Percentiles rank a stretch among this genome's conserved stretches.
Conservation (phyloP, 768 basidiomycete genomes). For the Sarcodon sp. region DNA sequence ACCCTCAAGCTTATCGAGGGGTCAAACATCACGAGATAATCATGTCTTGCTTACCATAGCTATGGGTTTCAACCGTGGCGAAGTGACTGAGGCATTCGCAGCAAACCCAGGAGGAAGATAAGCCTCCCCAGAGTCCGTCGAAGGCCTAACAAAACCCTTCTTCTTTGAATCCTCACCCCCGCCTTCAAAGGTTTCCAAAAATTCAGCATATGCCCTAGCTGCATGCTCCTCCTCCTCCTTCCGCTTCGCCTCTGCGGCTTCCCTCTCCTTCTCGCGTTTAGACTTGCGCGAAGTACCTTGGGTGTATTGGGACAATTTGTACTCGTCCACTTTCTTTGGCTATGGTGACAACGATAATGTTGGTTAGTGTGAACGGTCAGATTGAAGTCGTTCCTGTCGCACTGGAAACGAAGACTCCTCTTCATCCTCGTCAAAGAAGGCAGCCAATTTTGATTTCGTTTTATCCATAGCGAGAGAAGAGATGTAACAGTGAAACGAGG, state of each 20-base stretch:
- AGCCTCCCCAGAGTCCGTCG: constrained; percentile 28
- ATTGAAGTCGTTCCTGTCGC: constrained; percentile 66
- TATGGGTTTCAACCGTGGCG: constrained; percentile 19
- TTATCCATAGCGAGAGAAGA: constrained; percentile 38
- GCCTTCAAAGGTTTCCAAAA: constrained; percentile 74
- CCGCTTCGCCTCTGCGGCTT: constrained; percentile 84
- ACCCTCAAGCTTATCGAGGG: background rate
- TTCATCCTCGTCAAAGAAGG: constrained; percentile 79
- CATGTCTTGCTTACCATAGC: constrained; percentile 15
- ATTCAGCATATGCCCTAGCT: constrained; percentile 73
- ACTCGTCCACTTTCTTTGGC: constrained; percentile 79
- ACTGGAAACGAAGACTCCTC: constrained; percentile 83
- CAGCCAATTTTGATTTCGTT: constrained; percentile 54
- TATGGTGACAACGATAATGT: constrained; percentile 33
- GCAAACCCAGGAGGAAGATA: background rate
- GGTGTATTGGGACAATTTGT: constrained; percentile 76
- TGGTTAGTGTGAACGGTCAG: constrained; percentile 45
- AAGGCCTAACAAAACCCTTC: constrained; percentile 45
- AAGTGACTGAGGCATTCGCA: constrained; percentile 11
- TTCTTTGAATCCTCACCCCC: constrained; percentile 41
- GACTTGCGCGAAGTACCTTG: constrained; percentile 86
- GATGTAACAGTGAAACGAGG: background rate
- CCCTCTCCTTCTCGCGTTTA: constrained; percentile 83
- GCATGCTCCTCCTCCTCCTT: constrained; percentile 73
- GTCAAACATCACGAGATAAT: constrained; percentile 1